Base-by-base conservation (phyloP, 257 asterid genomes). In the Solanum stenotomum region DNA sequence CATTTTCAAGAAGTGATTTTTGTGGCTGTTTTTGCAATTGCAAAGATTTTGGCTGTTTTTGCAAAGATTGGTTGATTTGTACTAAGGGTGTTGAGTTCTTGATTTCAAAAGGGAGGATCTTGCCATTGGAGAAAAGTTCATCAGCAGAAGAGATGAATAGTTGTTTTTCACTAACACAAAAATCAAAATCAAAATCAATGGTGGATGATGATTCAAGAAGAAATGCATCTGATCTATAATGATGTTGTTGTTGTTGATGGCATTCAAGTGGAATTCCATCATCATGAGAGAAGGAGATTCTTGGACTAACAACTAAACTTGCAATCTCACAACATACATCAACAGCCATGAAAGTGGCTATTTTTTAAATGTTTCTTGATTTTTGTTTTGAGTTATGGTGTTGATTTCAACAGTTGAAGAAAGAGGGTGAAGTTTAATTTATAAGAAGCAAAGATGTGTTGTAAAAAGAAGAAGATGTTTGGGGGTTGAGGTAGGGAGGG, bases 91-190 rank as follows among this genome's bases (percentile, higher is more conserved):
- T 87, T 83, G 25, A 25, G 75, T 91, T 90, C 91, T 91, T 95
- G 93, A 92, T 90, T 78, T 93, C 89, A 20, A 92, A 87, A 3
- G 99, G 99, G 12, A 93, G 93, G 94, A 96, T 96, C 90, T 91
- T 93, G 88, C 99, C 99, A 67, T 96, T 83, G 91, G 98, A 91
- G 87, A 96, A 96, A 85, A 96, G 91, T 89, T 96, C 98, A 85
- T 96, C 99, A 4, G 99, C 99, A 1, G 99, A 91, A 1, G 98
- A 92, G 35, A 93, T 87, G 90, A 8, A 91, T 42, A 87, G 86
- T 84, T 85, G 71, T 83, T 20, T 88, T 44, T 34, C n/a, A 12
- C 72, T 71, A 76, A 90, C 76, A 93, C 90, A 91, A 95, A 95
- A 90, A 78, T 56, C 65, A 56, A 95, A 90, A 75, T 95, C 93